Conservation (phyloP, 306 rosid species). For the Castanea mollissima region DNA sequence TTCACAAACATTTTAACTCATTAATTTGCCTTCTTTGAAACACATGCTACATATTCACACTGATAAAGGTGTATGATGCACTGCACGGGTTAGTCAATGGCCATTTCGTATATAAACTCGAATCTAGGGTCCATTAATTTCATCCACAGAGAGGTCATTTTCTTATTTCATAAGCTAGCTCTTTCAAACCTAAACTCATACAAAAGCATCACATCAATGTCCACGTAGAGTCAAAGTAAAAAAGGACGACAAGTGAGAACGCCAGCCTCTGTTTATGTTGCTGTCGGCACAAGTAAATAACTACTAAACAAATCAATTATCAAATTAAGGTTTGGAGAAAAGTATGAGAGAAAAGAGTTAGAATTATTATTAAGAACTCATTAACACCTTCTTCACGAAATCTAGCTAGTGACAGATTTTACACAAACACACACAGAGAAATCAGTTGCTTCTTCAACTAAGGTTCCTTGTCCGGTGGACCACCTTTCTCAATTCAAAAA, state of each 20-base stretch:
- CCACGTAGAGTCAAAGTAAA: constrained; percentile 24
- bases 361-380: neutral
- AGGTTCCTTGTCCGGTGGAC: constrained; percentile 61
- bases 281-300: constrained; percentile 32
- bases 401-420: neutral
- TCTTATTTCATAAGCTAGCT: neutral
- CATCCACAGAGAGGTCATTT: neutral
- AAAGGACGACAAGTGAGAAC: constrained; percentile 4
- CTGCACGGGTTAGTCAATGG: neutral
- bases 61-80: neutral
- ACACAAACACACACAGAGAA: neutral
- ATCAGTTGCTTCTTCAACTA: constrained; percentile 53
- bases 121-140: neutral
- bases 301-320: constrained; percentile 11
- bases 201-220: constrained; percentile 10
- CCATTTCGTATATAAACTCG: neutral
- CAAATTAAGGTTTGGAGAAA: neutral
- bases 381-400: constrained; percentile 17
- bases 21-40: too few relatives aligned
- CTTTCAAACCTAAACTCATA: neutral
- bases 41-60: too few relatives aligned
- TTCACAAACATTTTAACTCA: too few relatives aligned
- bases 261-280: constrained; percentile 10
- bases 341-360: neutral
- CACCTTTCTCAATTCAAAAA: constrained; percentile 29